Percentiles rank a stretch among this genome's conserved stretches.
phyloP scores from a whole-genome alignment of 208 protist species.

The Leptomonas seymouri region DNA sequence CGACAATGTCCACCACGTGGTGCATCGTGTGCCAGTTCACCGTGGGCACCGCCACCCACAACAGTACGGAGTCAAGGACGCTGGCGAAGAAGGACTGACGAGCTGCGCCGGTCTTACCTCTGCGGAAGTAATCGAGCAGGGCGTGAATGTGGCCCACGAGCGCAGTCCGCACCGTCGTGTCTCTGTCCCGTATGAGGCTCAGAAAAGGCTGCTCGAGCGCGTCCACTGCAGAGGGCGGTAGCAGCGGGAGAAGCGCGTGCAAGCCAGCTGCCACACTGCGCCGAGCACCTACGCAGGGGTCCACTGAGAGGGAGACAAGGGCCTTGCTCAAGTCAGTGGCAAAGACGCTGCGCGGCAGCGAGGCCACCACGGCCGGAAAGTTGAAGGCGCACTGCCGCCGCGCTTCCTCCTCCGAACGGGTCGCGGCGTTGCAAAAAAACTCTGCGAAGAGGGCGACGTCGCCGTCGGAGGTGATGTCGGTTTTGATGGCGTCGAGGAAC shows the following conservation, averaged over 20 bases:
- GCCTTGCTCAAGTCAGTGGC: conserved; percentile 61
- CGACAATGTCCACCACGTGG: conserved; percentile 61
- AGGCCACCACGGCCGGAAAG: conserved; percentile 86
- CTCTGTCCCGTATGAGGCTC: conserved; percentile 53
- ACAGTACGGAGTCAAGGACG: conserved; percentile 50
- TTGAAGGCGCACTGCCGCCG: conserved; percentile 87
- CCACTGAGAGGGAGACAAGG: conserved; percentile 60
- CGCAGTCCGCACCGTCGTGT: conserved; percentile 54
- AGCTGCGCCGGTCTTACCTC: conserved; percentile 37
- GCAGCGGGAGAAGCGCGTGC: conserved; percentile 82
- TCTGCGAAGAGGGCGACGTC: conserved; percentile 84
- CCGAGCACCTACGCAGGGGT: conserved; percentile 57
- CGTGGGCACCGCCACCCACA: conserved; percentile 41
- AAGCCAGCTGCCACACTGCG: conserved; percentile 78
- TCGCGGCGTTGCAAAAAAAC: conserved; percentile 73
- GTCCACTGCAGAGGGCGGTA: conserved; percentile 58
- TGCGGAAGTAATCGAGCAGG: conserved; percentile 79
- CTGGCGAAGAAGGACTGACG: conserved; percentile 56
- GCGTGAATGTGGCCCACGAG: conserved; percentile 57
- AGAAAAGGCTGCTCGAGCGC: conserved; percentile 78
- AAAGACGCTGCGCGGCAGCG: conserved; percentile 81
- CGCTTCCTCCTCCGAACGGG: conserved; percentile 65
- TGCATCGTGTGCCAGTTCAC: conserved; percentile 81
- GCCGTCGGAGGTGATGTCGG: conserved; percentile 76
- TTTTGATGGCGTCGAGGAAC: conserved; percentile 86